Percentiles rank a stretch among this genome's conserved stretches.
phyloP scores from a whole-genome alignment of 2,329 filamentous ascomycete genomes.

The Talaromyces sp. region DNA sequence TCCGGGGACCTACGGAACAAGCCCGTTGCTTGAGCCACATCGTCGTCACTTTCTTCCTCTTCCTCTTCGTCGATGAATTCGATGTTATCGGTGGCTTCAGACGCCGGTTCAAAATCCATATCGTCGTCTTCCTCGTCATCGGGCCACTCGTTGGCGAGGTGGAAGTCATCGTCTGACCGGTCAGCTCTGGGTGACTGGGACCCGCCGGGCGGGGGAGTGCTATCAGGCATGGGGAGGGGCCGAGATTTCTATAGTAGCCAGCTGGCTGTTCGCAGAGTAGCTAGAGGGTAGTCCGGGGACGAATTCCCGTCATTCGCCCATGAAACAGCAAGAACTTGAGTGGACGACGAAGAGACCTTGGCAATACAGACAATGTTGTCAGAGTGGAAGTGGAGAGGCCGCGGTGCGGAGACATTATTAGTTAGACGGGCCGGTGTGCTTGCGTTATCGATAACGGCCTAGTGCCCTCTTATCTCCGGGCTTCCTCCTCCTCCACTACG shows the following conservation, averaged over 20 bases:
- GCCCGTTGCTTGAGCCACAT: background rate
- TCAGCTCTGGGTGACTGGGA: conserved; percentile 13
- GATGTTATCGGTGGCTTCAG: conserved; percentile 34
- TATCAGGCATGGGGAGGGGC: conserved; percentile 26
- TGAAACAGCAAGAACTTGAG: background rate
- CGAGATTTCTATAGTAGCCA: background rate
- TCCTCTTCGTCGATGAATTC: conserved; percentile 29
- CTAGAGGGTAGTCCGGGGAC: background rate
- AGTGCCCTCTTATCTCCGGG: conserved; percentile 15
- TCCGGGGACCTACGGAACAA: conserved; percentile 1
- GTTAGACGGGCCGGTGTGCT: background rate
- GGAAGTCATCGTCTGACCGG: conserved; percentile 27
- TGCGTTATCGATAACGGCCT: conserved; percentile 17
- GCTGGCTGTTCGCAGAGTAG: background rate
- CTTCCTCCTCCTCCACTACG: too few species aligned
- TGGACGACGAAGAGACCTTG: background rate
- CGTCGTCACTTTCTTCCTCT: background rate
- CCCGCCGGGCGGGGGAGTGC: conserved; percentile 20
- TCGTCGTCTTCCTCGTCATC: conserved; percentile 39
- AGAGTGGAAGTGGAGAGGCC: background rate
- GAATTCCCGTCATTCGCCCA: background rate
- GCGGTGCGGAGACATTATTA: background rate
- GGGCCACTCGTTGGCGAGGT: conserved; percentile 33
- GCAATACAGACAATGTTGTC: background rate
- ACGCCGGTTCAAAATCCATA: conserved; percentile 47